Conservation (phyloP, 495 filamentous ascomycete species). For the Ramalina intermedia region DNA sequence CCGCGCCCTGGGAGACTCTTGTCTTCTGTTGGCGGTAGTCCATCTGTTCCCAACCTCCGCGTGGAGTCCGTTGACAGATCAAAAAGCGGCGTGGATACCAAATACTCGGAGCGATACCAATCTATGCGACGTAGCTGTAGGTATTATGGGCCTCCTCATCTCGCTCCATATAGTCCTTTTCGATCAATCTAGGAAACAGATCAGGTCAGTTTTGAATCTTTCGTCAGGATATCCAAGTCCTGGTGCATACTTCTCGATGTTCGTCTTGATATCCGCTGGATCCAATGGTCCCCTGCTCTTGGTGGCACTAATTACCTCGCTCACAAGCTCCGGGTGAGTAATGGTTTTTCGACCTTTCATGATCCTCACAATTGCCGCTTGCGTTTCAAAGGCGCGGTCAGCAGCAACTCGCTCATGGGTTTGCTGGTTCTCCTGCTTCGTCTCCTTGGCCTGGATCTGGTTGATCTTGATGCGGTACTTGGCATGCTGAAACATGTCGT, state of each 20-base stretch:
- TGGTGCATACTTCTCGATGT: constrained; percentile 74
- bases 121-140: constrained; percentile 74
- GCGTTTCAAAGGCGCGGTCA: constrained; percentile 88
- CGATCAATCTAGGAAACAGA: constrained; percentile 51
- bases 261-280: constrained; percentile 76
- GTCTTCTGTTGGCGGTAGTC: no score
- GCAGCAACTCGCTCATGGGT: constrained; percentile 80
- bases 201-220: background rate
- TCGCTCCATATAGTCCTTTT: constrained; percentile 91
- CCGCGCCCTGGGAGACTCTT: no score
- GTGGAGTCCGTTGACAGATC: no score
- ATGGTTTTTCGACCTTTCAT: constrained; percentile 94
- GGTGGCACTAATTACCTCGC: constrained; percentile 79
- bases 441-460: constrained; percentile 93
- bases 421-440: constrained; percentile 76
- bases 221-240: background rate
- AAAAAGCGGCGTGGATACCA: no score
- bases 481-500: constrained; percentile 56
- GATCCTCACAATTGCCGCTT: constrained; percentile 91
- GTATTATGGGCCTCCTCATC: constrained; percentile 39
- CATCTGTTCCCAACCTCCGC: no score
- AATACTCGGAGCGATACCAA: background rate
- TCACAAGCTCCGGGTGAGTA: constrained; percentile 63
- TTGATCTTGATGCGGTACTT: constrained; percentile 97
- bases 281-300: constrained; percentile 72